Base-by-base conservation (phyloP, 2,329 filamentous ascomycete genomes). In the Polychaeton citri region DNA sequence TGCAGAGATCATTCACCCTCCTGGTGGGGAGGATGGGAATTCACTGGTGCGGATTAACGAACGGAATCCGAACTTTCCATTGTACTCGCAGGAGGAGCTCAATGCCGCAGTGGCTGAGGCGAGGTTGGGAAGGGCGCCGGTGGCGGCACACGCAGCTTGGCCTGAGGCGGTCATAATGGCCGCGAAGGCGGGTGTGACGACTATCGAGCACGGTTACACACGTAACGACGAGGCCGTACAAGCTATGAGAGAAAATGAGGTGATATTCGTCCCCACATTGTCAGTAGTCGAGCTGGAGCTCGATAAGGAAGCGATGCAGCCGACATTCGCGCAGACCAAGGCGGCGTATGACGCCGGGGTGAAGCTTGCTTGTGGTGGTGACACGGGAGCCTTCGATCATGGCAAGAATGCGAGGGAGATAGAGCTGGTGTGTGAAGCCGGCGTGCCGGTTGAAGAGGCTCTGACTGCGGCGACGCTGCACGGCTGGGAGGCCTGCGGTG, bases 401-500 rank as follows among this genome's bases (percentile, higher is more conserved):
- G 71, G 71, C 1, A 59, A 72, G 12, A 69, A 69, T 36, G 64
- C 51, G 0, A 49, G 69, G 3, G 71, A 75, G 48, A 44, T 73
- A 39, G 71, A 74, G 49, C 51, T 74, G n/a, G 59, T 74, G 58
- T 47, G 65, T 0, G 55, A 66, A 28, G 65, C 68, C 4, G 70
- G 69, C 0, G 51, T 75, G 2, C 63, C 66, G 0, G 40, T 72
- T 0, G 61, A 57, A 18, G 66, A 72, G 30, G 64, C 68, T 1
- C 50, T 74, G 19, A 61, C 65, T 37, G 63, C 67, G 4, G 63
- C 60, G 10, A 72, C 65, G 5, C 42, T 74, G 2, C 63, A 62
- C 16, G 72, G 71, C 0, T 74, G 70, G 69, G 63, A 72, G 39
- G 61, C 68, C 5, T 74, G 71, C 40, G 70, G 71, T 1, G 62